Base-by-base conservation (phyloP, 73 alveolate genomes). In the Paramecium primaurelia region DNA sequence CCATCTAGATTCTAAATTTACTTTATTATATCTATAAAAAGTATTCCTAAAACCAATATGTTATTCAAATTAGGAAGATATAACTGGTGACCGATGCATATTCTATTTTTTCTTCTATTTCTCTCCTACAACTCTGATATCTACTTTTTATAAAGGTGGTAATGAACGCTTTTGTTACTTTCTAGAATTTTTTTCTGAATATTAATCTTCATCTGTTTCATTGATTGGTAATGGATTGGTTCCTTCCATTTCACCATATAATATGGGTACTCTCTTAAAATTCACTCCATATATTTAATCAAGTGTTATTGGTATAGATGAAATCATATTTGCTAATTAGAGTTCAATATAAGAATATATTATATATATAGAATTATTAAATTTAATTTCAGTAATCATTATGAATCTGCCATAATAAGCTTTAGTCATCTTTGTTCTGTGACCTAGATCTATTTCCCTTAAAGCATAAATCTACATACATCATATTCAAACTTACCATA, bases 1-100 rank as follows among this genome's bases (percentile, higher is more conserved):
- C 26, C 12, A 73, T 73, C 87, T 73, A 3, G 87, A 73, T 34
- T 25, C 87, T 10, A 73, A 73, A 73, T 73, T 73, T 3, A 73
- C 59, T 73, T 73, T 73, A 73, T 73, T 73, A 73, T 73, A 30
- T 73, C 87, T 73, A 73, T 73, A 73, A 73, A 73, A 73, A 11
- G 87, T 30, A 40, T 73, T 73, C 47, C 87, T 32, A 73, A 73
- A 73, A n/a, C 87, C 87, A 73, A 73, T 73, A 73, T 73, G 87
- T 38, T 34, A 37, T 40, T 73, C 87, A 73, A 73, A 73, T 73
- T 73, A 22, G 16, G 87, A 73, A 34, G 84, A 64, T 34, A 64
- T 14, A 64, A 73, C 59, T 37, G 87, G 87, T 14, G 87, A 73
- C 6, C 47, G 42, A 34, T 64, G 84, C 0, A 64, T 16, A 64